Percentiles rank a stretch among this genome's conserved stretches.
Conservation (phyloP, 78 protist species). For the Isochrysis galbana region DNA sequence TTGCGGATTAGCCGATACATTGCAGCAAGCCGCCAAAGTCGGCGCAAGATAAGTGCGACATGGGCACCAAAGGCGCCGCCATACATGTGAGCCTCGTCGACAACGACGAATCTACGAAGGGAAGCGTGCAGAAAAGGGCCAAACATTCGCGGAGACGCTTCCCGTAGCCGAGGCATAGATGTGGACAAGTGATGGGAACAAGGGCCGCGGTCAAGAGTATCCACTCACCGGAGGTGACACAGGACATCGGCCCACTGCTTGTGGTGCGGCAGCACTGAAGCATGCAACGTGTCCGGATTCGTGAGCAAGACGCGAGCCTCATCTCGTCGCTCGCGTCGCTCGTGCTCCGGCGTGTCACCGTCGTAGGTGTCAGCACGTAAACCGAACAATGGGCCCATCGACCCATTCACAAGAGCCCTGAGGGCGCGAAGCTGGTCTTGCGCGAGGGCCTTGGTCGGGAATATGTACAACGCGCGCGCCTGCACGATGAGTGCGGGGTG, state of each 20-base stretch:
- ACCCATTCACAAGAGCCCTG: background rate
- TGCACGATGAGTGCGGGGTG: too few species aligned
- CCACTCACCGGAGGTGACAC: too few species aligned
- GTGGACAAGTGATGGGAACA: too few species aligned
- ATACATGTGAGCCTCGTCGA: slow-evolving; percentile 67
- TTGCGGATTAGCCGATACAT: too few species aligned
- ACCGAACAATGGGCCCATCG: background rate
- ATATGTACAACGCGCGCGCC: background rate
- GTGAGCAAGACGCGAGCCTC: slow-evolving; percentile 35
- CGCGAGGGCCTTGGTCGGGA: slow-evolving; percentile 56
- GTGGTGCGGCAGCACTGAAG: slow-evolving; percentile 41
- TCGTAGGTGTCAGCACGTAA: slow-evolving; percentile 1
- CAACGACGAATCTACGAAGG: slow-evolving; percentile 1
- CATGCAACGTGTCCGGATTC: slow-evolving; percentile 69
- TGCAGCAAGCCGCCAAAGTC: slow-evolving; percentile 32
- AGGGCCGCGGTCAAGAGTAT: too few species aligned
- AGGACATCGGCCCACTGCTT: background rate
- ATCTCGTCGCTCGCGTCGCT: slow-evolving; percentile 5
- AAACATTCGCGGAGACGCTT: too few species aligned
- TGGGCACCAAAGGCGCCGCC: slow-evolving; percentile 62
- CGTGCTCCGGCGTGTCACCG: slow-evolving; percentile 37
- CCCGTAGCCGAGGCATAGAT: too few species aligned
- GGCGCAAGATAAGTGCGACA: slow-evolving; percentile 52
- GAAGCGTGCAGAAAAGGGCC: background rate
- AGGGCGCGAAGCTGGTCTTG: slow-evolving; percentile 62